phyloP scores from a whole-genome alignment of 106 monocot species.

The Dioscorea dumetorum region DNA sequence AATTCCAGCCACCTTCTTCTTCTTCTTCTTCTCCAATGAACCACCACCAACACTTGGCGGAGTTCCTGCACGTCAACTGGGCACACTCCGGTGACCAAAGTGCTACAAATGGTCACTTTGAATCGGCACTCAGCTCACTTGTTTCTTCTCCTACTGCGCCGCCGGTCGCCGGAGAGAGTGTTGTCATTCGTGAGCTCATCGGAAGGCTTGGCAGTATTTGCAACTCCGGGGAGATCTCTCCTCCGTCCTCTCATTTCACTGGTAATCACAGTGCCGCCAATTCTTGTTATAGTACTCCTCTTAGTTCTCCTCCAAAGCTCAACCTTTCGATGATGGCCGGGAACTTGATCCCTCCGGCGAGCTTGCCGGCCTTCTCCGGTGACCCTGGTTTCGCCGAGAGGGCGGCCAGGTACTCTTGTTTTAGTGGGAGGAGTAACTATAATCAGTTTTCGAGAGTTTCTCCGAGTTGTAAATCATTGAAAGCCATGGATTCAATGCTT shows the following conservation, averaged over 20 bases:
- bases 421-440: constrained; percentile 14
- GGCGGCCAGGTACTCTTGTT: constrained; percentile 60
- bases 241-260: constrained; percentile 13
- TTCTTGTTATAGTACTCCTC: constrained; percentile 54
- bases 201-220: constrained; percentile 84
- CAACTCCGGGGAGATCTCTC: constrained; percentile 43
- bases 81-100: constrained; percentile 19
- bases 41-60: constrained; percentile 20
- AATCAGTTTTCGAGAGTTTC: constrained; percentile 35
- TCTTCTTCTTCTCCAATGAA: constrained; percentile 17
- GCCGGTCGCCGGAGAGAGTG: constrained; percentile 21
- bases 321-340: constrained; percentile 21
- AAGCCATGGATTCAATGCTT: background rate
- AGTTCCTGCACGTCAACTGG: constrained; percentile 51
- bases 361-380: constrained; percentile 17
- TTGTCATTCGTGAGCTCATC: constrained; percentile 71
- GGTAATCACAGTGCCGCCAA: constrained; percentile 18
- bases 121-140: constrained; percentile 61
- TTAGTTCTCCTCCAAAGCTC: constrained; percentile 65
- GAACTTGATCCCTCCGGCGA: background rate
- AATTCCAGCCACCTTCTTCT: constrained; percentile 1
- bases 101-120: constrained; percentile 25
- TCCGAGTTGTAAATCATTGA: constrained; percentile 47
- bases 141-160: constrained; percentile 44
- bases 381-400: constrained; percentile 44